Conservation (phyloP, 148 eudicot species). For the Rhododendron simsii region DNA sequence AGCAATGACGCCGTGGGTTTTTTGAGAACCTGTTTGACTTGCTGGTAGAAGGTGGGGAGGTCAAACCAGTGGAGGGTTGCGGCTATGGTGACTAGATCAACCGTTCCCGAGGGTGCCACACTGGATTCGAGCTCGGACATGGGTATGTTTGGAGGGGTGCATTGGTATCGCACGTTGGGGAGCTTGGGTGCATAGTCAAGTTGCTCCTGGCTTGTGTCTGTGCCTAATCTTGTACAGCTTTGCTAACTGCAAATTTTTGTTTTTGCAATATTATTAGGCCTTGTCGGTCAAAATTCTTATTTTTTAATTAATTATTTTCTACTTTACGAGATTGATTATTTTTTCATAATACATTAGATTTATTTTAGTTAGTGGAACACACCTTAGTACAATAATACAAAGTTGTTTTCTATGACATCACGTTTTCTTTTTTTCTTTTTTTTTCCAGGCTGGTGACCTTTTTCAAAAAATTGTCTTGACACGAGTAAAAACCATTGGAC, state of each 20-base stretch:
- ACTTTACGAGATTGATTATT: no score
- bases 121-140: constrained; percentile 19
- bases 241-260: constrained; percentile 35
- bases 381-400: background rate
- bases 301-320: no score
- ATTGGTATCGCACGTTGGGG: constrained; percentile 57
- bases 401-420: no score
- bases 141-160: constrained; percentile 45
- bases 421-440: no score
- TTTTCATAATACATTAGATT: no score
- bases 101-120: constrained; percentile 33
- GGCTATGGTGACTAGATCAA: constrained; percentile 68
- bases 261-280: no score
- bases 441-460: no score
- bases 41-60: constrained; percentile 27
- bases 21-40: no score
- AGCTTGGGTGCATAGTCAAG: constrained; percentile 62
- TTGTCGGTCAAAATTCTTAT: no score
- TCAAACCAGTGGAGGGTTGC: constrained; percentile 89
- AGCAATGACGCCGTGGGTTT: no score
- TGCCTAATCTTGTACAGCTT: constrained; percentile 61
- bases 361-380: no score
- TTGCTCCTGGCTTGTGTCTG: constrained; percentile 78
- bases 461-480: background rate
- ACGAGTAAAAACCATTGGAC: constrained; percentile 1